Evolutionary conservation across 257 asterid species (phyloP).

Genomic region (Gentiana straminea): DNA sequence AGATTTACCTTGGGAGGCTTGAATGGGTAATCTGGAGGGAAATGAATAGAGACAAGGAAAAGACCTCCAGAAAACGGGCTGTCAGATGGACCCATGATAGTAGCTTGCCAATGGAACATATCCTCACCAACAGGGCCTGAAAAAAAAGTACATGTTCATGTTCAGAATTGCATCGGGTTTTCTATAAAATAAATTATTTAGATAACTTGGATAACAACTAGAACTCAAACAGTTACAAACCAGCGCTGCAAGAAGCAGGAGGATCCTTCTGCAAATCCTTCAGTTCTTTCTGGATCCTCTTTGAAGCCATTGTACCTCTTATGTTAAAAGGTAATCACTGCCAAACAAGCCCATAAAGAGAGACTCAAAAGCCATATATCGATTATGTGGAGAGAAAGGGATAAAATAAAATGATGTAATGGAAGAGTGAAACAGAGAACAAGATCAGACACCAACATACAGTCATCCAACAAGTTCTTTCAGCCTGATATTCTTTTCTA

Average conservation of each 20-base stretch:
- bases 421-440: neutral
- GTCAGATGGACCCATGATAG: conserved; percentile 73
- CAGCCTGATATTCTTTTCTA: too few species aligned
- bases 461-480: neutral
- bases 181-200: too few species aligned
- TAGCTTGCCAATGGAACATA: conserved; percentile 78
- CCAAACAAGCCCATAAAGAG: neutral
- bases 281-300: conserved; percentile 27
- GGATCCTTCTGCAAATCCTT: conserved; percentile 29
- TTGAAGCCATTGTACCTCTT: conserved; percentile 18
- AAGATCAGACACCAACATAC: neutral
- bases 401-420: neutral
- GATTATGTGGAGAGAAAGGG: neutral
- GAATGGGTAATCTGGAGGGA: conserved; percentile 79
- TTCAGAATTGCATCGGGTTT: neutral
- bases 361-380: neutral
- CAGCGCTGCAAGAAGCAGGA: conserved; percentile 32
- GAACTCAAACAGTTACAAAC: conserved; percentile 2
- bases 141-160: neutral
- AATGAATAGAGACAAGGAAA: conserved; percentile 53
- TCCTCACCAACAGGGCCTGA: conserved; percentile 74
- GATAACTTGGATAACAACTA: neutral
- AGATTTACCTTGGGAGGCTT: conserved; percentile 68
- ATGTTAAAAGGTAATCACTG: conserved; percentile 4
- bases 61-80: conserved; percentile 77